Evolutionary conservation across 345 rosid genomes (phyloP).

Genomic region (Dipteronia sinensis): DNA sequence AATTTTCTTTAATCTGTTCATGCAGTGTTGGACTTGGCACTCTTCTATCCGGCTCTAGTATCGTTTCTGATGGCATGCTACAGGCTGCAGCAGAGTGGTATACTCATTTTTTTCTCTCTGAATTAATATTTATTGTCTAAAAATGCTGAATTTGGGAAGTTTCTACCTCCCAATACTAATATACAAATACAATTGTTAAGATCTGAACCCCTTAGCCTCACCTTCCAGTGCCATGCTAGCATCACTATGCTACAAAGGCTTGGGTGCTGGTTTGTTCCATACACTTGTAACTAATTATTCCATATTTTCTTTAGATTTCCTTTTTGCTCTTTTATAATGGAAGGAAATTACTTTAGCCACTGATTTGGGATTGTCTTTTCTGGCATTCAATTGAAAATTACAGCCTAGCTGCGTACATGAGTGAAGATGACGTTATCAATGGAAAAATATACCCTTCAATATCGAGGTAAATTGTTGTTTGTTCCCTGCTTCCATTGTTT

Average conservation of each 20-base stretch:
- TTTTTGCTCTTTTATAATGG: background rate
- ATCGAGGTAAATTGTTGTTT: constrained; percentile 57
- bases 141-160: constrained; percentile 6
- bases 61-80: constrained; percentile 92
- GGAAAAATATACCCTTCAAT: constrained; percentile 85
- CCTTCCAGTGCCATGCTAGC: background rate
- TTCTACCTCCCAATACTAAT: background rate
- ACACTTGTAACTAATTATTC: background rate
- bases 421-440: constrained; percentile 78
- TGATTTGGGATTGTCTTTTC: constrained; percentile 13
- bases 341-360: background rate
- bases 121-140: constrained; percentile 1
- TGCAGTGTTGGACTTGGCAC: constrained; percentile 96
- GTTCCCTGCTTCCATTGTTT: background rate
- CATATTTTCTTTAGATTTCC: background rate
- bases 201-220: background rate
- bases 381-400: constrained; percentile 30
- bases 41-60: constrained; percentile 90
- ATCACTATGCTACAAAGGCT: background rate
- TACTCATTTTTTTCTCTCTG: constrained; percentile 16
- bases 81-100: constrained; percentile 99
- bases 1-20: background rate
- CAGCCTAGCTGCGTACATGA: constrained; percentile 95
- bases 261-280: background rate
- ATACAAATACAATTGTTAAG: background rate